Base-by-base conservation (phyloP, 164 flowering plant genomes). In the Dillenia suffruticosa region DNA sequence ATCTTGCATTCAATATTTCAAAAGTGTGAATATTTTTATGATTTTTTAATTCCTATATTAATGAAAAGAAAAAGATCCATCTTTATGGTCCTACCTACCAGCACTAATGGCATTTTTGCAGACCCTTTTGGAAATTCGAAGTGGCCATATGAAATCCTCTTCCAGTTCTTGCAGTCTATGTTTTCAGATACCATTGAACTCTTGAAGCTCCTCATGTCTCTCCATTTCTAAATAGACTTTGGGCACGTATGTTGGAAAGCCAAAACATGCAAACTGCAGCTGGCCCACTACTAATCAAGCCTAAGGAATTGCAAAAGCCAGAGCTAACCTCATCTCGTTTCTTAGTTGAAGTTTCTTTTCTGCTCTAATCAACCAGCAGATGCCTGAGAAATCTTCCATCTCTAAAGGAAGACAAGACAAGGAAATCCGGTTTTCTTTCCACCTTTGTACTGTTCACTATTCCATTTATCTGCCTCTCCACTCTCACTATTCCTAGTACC, bases 191-290 rank as follows among this genome's bases (percentile, higher is more conserved):
- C 93, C 96, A 94, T 89, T 76, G 91, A 70, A 16, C 93, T 87
- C 77, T 91, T 94, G 93, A 91, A 94, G 95, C 97, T 91, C 78
- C 97, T 73, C 97, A 51, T 90, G 81, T 76, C 86, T 91, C 32
- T 87, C 96, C 84, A 94, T 78, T 1, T 59, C 16, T 14, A 2
- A 2, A 12, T 8, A 44, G 51, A 14, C 26, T 0, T 43, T 50
- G 44, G 12, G 48, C 46, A 45, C 14, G 12, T 17, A 44, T 57
- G 46, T 11, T 50, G 54, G 9, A 49, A 47, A 26, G 32, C 32
- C 32, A 26, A 26, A 5, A 26, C 32, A 26, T 26, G 32, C 32
- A 26, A 26, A 26, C 32, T 2, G 32, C 32, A 26, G 32, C 2
- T 26, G 2, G 32, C 3, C 32, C 32, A 26, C 5, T 26, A 26